These are phyloP conservation scores for Pseudogymnoascus sp. DNA, from an alignment of 2,329 filamentous ascomycete species.

Conservation along the genomic window DNA sequence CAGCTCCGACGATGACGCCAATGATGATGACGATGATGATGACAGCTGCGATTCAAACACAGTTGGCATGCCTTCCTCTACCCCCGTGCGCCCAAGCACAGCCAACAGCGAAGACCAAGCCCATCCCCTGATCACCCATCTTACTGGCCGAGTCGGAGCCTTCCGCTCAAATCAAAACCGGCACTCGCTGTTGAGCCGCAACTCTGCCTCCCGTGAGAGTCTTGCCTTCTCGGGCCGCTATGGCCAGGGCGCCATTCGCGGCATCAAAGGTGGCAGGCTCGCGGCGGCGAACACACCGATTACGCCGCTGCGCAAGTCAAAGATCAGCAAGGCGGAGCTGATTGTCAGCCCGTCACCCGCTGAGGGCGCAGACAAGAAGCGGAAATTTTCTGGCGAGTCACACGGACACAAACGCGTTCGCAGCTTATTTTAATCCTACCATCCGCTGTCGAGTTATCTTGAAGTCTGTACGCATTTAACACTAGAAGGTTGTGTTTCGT, in stretches of 20 bases:
- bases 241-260: conserved; percentile 50
- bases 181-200: conserved; percentile 39
- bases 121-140: conserved; percentile 52
- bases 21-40: conserved; percentile 37
- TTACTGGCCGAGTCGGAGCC: conserved; percentile 65
- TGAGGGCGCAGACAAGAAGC: conserved; percentile 18
- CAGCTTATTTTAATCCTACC: conserved; percentile 17
- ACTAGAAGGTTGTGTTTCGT: neutral
- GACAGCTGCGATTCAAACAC: conserved; percentile 34
- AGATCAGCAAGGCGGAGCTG: neutral
- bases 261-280: conserved; percentile 58
- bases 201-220: conserved; percentile 53
- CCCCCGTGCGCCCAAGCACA: conserved; percentile 42
- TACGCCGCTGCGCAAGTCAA: conserved; percentile 51
- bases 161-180: conserved; percentile 60
- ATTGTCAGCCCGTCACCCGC: conserved; percentile 20
- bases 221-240: conserved; percentile 53
- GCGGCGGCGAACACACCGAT: conserved; percentile 59
- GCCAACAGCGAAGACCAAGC: conserved; percentile 39
- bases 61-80: conserved; percentile 42
- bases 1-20: conserved; percentile 52
- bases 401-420: conserved; percentile 22
- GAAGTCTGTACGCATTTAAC: neutral
- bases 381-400: conserved; percentile 21
- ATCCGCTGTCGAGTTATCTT: neutral